Evolutionary conservation across 495 filamentous ascomycete species (phyloP).

Genomic region (Bombardia bombarda): DNA sequence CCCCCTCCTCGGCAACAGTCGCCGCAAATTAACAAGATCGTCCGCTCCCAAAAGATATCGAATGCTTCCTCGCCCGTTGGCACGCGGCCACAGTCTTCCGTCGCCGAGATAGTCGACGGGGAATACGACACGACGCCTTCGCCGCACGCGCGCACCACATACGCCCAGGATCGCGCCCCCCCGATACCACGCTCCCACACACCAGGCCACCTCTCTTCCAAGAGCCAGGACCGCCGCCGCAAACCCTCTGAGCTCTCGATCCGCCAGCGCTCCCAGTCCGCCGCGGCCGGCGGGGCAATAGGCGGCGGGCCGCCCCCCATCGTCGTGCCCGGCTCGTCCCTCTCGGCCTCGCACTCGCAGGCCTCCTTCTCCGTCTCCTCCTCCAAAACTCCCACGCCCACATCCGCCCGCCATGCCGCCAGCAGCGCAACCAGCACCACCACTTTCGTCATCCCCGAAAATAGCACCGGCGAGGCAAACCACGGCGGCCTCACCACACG

Average conservation of each 20-base stretch:
- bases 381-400: slow-evolving; percentile 24
- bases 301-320: slow-evolving; percentile 20
- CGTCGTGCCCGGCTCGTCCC: slow-evolving; percentile 7
- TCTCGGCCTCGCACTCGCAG: slow-evolving; percentile 18
- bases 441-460: background rate
- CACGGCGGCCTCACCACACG: slow-evolving; percentile 3
- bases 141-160: no score
- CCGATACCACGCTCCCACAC: slow-evolving; percentile 42
- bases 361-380: slow-evolving; percentile 18
- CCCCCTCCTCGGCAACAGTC: no score
- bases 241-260: slow-evolving; percentile 40
- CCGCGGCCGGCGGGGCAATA: slow-evolving; percentile 28
- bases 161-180: slow-evolving; percentile 21
- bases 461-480: no score
- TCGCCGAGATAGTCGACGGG: no score
- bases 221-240: slow-evolving; percentile 37
- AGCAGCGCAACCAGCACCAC: background rate
- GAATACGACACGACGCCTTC: no score
- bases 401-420: slow-evolving; percentile 17
- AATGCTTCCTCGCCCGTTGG: slow-evolving; percentile 21
- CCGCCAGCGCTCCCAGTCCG: slow-evolving; percentile 42
- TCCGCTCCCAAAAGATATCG: slow-evolving; percentile 36
- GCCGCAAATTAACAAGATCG: slow-evolving; percentile 24
- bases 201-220: slow-evolving; percentile 44
- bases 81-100: slow-evolving; percentile 13